Evolutionary conservation across 306 rosid genomes (phyloP), one percentile per base, ranked within the genome.

Genomic region (Cyamopsis tetragonoloba): DNA sequence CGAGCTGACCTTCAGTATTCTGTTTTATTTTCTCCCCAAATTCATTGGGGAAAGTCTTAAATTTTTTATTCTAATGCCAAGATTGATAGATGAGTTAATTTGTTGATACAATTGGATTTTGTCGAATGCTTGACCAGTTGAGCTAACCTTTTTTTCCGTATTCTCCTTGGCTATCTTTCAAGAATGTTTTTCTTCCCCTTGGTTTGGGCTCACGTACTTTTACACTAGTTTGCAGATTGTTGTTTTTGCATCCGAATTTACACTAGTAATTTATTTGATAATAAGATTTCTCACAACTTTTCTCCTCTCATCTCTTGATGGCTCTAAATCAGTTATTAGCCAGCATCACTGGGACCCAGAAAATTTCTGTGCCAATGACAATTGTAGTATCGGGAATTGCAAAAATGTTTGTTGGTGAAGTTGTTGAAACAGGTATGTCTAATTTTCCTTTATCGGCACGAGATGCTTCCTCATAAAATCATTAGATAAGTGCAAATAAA

Each of bases 361-460:
- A 90, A 70, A 85, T 90, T 69, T 90, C 97, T 1, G 70, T 91
- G 70, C 97, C 99, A 1, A 80, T 95, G 86, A 90, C 97, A 1
- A 88, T 95, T 53, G 96, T 88, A 22, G 99, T 88, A 31, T 95
- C 96, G 0, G 96, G 97, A 67, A 95, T 90, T 73, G 96, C 99
- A 41, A 95, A 95, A 69, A 75, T 95, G 84, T 88, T 88, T 55
- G 97, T 88, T 35, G 99, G 99, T 19, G 97, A 95, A 73, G 84
- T 95, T 70, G 91, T 89, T 24, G 99, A 95, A 81, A 79, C 96
- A 65, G 96, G 98, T 87, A 63, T 15, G 68, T 50, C n/a, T 42
- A 14, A 4, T 66, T 74, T 60, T 59, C 44, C 31, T 71, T 71
- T 47, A 22, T 49, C 14, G 60, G 5, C 62, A 10, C 19, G 23